Evolutionary conservation across 371 early-diverging fungal species (phyloP), one percentile per base, ranked within the genome.

Genomic region (Actinomortierella ambigua): DNA sequence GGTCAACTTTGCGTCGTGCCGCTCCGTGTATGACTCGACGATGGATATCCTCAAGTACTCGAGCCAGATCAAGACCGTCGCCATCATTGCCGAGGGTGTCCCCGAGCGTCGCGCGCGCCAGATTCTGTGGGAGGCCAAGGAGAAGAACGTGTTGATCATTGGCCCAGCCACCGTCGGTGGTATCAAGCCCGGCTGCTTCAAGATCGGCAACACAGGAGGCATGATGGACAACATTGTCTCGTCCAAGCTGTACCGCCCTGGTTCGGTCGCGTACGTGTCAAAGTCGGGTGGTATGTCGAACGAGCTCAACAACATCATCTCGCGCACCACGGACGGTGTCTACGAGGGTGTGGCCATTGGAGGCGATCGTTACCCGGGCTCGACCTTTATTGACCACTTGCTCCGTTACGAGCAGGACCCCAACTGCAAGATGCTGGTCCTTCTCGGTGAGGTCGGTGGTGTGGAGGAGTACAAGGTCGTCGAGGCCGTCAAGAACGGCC

Each of bases 141-240:
- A 83, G 53, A 86, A 85, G 55, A 81, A 84, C 39, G 93, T 97
- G 13, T 81, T 95, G 43, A 89, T 97, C 54, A 94, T 97, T 66
- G 97, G 97, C 44, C 97, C 97, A 51, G 97, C 97, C 53, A 97
- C 97, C 20, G 97, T 97, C 34, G 97, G 96, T 78, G 97, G 97
- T 67, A 95, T 97, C 81, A 96, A 95, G 83, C 95, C 97, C 46
- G 97, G 97, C 1, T 95, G 96, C 82, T 97, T 95, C 92, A 97
- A 97, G 91, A 96, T 97, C 65, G 97, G 97, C 68, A 97, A 97
- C 88, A 97, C 97, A 20, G 97, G 97, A 78, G 97, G 97, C 70
- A 97, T 97, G 97, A 97, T 97, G 95, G 97, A 97, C 81, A 97
- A 97, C 87, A 96, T 97, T 80, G 95, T 95, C 26, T 81, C 94